Conservation (phyloP, 2,329 filamentous ascomycete genomes). For the Fusarium denticulatum region DNA sequence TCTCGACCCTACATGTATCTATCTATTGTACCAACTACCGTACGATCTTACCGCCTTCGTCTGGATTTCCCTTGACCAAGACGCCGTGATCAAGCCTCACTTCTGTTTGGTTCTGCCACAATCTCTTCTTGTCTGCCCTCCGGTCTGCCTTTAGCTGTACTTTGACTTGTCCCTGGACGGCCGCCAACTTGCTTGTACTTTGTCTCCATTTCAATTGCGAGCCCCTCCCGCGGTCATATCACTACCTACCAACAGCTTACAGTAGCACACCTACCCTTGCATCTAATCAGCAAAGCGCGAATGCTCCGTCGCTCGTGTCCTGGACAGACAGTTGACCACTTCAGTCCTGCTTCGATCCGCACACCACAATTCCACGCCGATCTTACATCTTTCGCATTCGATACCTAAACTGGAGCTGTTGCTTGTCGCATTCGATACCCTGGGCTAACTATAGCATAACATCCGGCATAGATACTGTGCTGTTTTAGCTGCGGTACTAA, state of each 20-base stretch:
- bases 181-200: conserved; percentile 22
- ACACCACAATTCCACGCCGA: conserved; percentile 31
- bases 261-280: conserved; percentile 12
- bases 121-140: conserved; percentile 23
- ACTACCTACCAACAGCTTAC: conserved; percentile 22
- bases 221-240: conserved; percentile 25
- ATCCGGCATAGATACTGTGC: conserved; percentile 14
- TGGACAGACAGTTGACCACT: neutral
- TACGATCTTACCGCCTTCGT: conserved; percentile 36
- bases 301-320: neutral
- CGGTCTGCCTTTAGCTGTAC: conserved; percentile 30
- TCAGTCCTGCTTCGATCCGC: conserved; percentile 9
- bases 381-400: conserved; percentile 7
- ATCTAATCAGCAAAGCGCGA: neutral
- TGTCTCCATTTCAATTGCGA: conserved; percentile 25
- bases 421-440: conserved; percentile 22
- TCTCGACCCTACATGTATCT: conserved; percentile 21
- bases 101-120: conserved; percentile 40
- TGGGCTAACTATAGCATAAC: conserved; percentile 13
- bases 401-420: conserved; percentile 24
- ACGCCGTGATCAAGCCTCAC: conserved; percentile 38
- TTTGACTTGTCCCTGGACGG: conserved; percentile 8
- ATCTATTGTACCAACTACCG: conserved; percentile 20
- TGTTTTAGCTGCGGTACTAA: conserved; percentile 25
- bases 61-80: conserved; percentile 32